phyloP scores from a whole-genome alignment of 2,329 filamentous ascomycete species.

The Arachnopeziza araneosa region DNA sequence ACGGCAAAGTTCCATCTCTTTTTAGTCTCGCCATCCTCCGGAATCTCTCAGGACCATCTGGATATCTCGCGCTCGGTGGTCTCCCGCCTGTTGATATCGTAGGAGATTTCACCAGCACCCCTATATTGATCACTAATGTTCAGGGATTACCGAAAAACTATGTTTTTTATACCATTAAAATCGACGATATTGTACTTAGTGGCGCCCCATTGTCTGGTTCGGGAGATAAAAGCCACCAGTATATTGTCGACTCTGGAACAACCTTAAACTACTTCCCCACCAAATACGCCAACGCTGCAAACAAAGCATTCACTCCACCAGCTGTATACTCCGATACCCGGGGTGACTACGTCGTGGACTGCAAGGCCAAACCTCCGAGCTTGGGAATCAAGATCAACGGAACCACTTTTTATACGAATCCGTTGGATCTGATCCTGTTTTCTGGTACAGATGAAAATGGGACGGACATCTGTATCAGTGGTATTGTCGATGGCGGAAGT shows the following conservation, averaged over 20 bases:
- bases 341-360: slow-evolving; percentile 36
- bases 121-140: slow-evolving; percentile 10
- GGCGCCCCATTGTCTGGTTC: slow-evolving; percentile 1
- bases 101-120: slow-evolving; percentile 8
- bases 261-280: slow-evolving; percentile 36
- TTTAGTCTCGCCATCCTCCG: slow-evolving; percentile 45
- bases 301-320: slow-evolving; percentile 33
- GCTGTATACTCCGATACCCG: slow-evolving; percentile 30
- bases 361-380: slow-evolving; percentile 35
- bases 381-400: slow-evolving; percentile 37
- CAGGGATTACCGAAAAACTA: slow-evolving; percentile 5
- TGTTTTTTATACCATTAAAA: slow-evolving; percentile 22
- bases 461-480: slow-evolving; percentile 28
- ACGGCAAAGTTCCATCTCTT: slow-evolving; percentile 37
- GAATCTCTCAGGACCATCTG: slow-evolving; percentile 26
- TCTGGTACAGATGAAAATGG: slow-evolving; percentile 13
- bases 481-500: slow-evolving; percentile 28
- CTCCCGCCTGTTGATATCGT: slow-evolving; percentile 37
- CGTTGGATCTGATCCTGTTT: slow-evolving; percentile 28
- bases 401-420: slow-evolving; percentile 28
- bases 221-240: slow-evolving; percentile 9
- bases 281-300: slow-evolving; percentile 33
- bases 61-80: slow-evolving; percentile 44
- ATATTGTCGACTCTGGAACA: slow-evolving; percentile 39
- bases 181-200: slow-evolving; percentile 8